Evolutionary conservation across 805 yeast species (phyloP).

Genomic region (Kuraishia borneana): DNA sequence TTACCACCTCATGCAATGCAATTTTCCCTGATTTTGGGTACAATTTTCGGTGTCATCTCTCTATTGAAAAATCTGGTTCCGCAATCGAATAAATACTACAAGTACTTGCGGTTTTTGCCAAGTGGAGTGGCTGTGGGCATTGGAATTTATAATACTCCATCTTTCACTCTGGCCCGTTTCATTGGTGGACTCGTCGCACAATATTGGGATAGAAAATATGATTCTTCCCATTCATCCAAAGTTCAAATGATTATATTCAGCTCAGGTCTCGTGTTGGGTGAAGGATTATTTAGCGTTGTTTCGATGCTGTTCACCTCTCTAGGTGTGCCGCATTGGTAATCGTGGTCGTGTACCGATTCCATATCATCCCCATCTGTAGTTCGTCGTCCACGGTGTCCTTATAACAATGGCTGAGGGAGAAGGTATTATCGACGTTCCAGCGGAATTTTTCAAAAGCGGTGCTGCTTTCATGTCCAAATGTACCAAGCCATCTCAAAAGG

Average conservation of each 20-base stretch:
- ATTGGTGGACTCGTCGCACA: conserved; percentile 71
- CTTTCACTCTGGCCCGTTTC: conserved; percentile 88
- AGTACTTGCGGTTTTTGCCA: conserved; percentile 53
- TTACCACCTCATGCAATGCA: conserved; percentile 69
- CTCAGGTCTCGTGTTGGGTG: conserved; percentile 89
- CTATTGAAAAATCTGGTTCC: conserved; percentile 48
- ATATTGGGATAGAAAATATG: conserved; percentile 35
- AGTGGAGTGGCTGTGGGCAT: conserved; percentile 96
- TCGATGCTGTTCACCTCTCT: conserved; percentile 70
- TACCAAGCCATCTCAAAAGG: conserved; percentile 85
- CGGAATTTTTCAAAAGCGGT: conserved; percentile 88
- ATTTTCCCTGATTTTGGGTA: conserved; percentile 50
- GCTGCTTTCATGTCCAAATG: conserved; percentile 80
- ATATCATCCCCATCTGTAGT: too few species aligned
- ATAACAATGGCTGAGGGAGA: conserved; percentile 54
- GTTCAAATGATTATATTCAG: conserved; percentile 80
- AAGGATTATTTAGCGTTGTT: conserved; percentile 77
- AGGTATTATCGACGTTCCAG: conserved; percentile 75
- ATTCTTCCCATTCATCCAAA: conserved; percentile 29
- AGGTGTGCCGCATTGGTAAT: conserved; percentile 45
- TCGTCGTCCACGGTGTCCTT: too few species aligned
- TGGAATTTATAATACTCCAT: conserved; percentile 90
- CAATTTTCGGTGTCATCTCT: conserved; percentile 58
- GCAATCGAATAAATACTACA: conserved; percentile 24
- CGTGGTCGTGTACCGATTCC: too few species aligned